Evolutionary conservation across 176 grass and related monocot genomes (phyloP), one percentile per base, ranked within the genome.

Genomic region (Hyparrhenia diplandra): DNA sequence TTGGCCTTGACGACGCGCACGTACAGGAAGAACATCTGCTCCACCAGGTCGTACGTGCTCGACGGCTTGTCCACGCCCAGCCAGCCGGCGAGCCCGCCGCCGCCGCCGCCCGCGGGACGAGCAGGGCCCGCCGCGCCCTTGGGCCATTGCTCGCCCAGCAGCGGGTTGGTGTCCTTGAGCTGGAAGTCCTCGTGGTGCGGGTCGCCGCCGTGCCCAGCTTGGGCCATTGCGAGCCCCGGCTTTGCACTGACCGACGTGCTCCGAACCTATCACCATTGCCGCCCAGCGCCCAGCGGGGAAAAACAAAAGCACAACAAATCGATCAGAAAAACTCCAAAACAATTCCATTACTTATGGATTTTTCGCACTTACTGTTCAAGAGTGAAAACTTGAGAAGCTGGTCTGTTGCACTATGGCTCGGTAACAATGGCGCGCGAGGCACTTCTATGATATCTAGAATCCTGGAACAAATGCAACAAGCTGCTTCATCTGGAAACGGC

Each of bases 21-120:
- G 75, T 98, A 98, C 17, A 98, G 90, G 88, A 91, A 98, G 90
- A 89, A 94, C 90, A 91, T 94, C 88, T 98, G 95, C 84, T 98
- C 92, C 31, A 98, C 95, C 14, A 98, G 86, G 83, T 98, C 95
- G 70, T 94, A 98, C 1, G 95, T 98, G 88, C 95, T 94, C 18
- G 92, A 90, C 51, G 91, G 86, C 88, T 98, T 98, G 86, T 98
- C 95, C 20, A 76, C 82, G 75, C 87, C 87, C 3, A 88, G 88
- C 83, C 85, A 85, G 3, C 90, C 85, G 5, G 83, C 85, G 66
- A 92, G 59, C 10, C 78, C 85, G 74, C 87, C 75, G 80, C 91
- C 80, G 57, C 64, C 71, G 69, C 79, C 79, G 2, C 71, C 78
- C 4, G 31, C 32, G 2, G 87, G 87, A 0, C 88, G 74, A 3